Evolutionary conservation across 441 rosid genomes (phyloP), one percentile per base, ranked within the genome.

Genomic region (Jatropha podagrica): DNA sequence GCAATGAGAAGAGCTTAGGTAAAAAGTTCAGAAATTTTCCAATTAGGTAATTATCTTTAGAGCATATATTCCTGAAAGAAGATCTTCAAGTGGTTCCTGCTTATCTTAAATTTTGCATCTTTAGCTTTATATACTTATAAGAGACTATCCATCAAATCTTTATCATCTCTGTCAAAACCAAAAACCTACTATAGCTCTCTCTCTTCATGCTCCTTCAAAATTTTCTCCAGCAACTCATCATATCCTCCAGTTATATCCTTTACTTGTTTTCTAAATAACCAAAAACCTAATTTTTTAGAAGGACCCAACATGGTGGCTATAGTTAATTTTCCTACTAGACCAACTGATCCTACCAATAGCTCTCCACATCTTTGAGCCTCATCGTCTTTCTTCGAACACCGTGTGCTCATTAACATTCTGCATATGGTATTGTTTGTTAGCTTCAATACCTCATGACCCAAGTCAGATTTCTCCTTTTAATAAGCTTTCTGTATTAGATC

Each of bases 131-230:
- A 71, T 20, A 75, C 74, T 37, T 79, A 68, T 52, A 87, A 61
- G 41, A 83, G 83, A 79, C 83, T 56, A 80, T 87, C 84, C 78
- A 85, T 80, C 74, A 86, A 71, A 82, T 89, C 88, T 46, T 66
- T 81, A 13, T 63, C 71, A 65, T 40, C 42, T 32, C 32, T 32
- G 32, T 32, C 32, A 32, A 32, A 32, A 1, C 70, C 67, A 13
- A n/a, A n/a, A n/a, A n/a, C 65, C 68, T 18, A 37, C 63, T 74
- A 75, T 77, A 52, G 78, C 80, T 27, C 79, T 75, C 79, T 75
- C 48, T 80, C 81, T 64, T 86, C 88, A 7, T 86, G 90, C 73
- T 89, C 86, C 41, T 59, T 78, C 12, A 88, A 52, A 68, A 85
- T 56, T 67, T 65, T 83, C 27, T 89, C 90, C 49, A 86, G 66